Conservation (phyloP, 345 rosid genomes). For the Salix caprea region DNA sequence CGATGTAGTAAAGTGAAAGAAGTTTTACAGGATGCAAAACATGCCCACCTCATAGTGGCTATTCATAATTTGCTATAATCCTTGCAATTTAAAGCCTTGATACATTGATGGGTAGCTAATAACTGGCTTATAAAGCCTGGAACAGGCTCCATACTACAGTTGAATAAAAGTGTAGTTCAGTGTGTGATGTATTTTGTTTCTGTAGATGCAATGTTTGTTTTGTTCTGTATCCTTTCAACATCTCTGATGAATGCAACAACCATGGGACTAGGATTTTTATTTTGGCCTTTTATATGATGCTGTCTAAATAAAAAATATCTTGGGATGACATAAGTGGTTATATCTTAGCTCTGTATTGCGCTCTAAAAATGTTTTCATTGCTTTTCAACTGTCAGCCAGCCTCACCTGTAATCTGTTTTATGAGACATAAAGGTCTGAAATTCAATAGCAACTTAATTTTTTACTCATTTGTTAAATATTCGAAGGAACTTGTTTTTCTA, state of each 20-base stretch:
- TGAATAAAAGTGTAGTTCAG: not conserved
- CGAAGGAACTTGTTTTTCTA: not conserved
- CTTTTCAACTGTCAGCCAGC: not conserved
- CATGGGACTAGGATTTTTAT: not conserved
- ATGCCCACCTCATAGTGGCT: constrained; percentile 19
- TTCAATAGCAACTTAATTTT: not conserved
- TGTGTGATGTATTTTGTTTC: not conserved
- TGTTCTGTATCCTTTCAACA: not conserved
- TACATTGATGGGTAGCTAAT: constrained; percentile 6
- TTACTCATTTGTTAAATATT: not conserved
- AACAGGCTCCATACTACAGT: not conserved
- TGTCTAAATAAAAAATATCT: not conserved
- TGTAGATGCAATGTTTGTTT: not conserved
- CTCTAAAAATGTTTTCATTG: not conserved
- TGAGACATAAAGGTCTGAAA: too few species aligned
- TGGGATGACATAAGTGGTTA: not conserved
- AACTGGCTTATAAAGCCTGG: constrained; percentile 11
- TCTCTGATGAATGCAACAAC: not conserved
- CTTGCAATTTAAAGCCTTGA: constrained; percentile 17
- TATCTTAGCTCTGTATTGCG: not conserved
- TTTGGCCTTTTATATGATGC: not conserved
- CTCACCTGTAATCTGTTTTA: too few species aligned
- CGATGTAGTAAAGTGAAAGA: constrained; percentile 43
- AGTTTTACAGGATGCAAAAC: constrained; percentile 34
- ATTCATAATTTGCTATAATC: constrained; percentile 12